Base-by-base conservation (phyloP, 2,329 filamentous ascomycete species). In the Bipolaris victoriae region DNA sequence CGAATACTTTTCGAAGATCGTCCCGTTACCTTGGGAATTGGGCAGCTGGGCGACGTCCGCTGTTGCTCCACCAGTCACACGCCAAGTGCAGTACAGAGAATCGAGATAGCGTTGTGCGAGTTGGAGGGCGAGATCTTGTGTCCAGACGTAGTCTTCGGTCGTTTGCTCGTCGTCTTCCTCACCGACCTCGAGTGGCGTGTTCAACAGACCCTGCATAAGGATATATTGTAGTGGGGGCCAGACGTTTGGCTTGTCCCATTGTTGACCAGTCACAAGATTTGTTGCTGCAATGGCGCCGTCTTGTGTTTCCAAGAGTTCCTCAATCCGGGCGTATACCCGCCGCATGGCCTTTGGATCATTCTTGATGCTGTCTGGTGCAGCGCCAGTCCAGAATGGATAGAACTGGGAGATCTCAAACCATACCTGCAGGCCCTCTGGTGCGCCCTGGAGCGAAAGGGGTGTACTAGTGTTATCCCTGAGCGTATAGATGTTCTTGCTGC, bases 1-100 rank as follows among this genome's bases (percentile, higher is more conserved):
- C 11, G 78, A 79, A 68, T 90, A 90, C 79, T 90, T 90, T 72
- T 90, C 88, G 69, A 90, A 90, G 79, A 90, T 89, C 70, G 84
- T 85, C 20, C 88, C 88, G 73, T 70, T 52, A 79, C 82, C 29
- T 82, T 83, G 40, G 78, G 81, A 60, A 15, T 61, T 61, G 1
- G 63, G 59, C 0, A 72, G 58, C 18, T 69, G 63, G 0, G 68
- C 62, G 0, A 66, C 63, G 1, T 68, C 67, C 1, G 67, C 58
- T 0, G 86, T 89, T 2, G 82, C 81, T 3, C 87, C 88, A 20
- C 88, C 88, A 0, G 88, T 90, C 5, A 85, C 84, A 56, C 83
- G 85, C 88, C 87, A 90, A 0, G 87, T 89, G 77, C 88, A 90
- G 69, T 89, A 90, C 0, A 87, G 81, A 16, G 84, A 87, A 72